A percentile compares a stretch with the other conserved stretches of the same genome.
Conservation (phyloP, 495 filamentous ascomycete genomes). For the Corynascus novoguineensis region DNA sequence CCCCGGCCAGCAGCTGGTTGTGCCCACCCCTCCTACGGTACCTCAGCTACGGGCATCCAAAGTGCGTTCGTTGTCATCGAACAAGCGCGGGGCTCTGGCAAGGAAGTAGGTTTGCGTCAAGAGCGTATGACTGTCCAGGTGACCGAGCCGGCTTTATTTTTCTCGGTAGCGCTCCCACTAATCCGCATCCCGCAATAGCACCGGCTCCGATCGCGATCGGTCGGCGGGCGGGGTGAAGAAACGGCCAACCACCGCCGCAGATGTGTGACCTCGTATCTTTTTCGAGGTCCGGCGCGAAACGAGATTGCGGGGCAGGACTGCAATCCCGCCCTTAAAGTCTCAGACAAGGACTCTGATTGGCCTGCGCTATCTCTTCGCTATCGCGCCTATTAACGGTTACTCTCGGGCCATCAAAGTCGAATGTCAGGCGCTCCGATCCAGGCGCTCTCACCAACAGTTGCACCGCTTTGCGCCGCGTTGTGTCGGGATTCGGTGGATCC, state of each 20-base stretch:
- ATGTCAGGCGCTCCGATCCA: conserved; percentile 15
- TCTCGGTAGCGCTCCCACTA: neutral
- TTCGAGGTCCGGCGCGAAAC: neutral
- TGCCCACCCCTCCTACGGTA: neutral
- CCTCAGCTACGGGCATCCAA: neutral
- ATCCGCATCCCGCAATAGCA: neutral
- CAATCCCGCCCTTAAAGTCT: neutral
- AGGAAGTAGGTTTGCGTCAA: too few relatives aligned
- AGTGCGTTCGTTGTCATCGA: too few relatives aligned
- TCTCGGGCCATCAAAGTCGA: conserved; percentile 22
- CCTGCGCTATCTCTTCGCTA: neutral
- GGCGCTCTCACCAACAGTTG: neutral
- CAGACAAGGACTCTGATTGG: conserved; percentile 17
- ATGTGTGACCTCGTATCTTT: neutral
- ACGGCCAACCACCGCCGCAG: conserved; percentile 1
- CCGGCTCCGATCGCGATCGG: conserved; percentile 11
- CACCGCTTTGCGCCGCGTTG: conserved; percentile 15
- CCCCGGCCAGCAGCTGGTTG: neutral
- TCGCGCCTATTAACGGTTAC: conserved; percentile 27
- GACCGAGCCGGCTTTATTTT: neutral
- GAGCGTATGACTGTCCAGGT: neutral
- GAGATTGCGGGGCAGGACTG: neutral
- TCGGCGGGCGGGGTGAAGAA: neutral
- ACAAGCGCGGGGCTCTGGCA: too few relatives aligned
- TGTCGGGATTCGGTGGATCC: conserved; percentile 15